Conservation (phyloP, 768 basidiomycete species). For the Tulasnella calospora region DNA sequence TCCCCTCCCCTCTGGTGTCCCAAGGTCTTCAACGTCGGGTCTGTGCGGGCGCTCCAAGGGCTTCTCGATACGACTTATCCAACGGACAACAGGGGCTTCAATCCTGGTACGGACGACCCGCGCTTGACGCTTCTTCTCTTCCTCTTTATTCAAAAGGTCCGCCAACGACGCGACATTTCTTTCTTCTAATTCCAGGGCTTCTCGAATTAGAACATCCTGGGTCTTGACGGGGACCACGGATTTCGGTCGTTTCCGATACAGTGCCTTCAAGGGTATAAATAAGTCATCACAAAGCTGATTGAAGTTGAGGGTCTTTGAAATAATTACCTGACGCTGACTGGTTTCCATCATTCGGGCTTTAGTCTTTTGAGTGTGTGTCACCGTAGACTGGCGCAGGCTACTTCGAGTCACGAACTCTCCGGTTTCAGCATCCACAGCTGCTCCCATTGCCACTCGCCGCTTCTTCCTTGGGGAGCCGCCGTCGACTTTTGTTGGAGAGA, state of each 20-base stretch:
- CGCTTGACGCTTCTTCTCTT: constrained; percentile 71
- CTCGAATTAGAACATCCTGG: constrained; percentile 78
- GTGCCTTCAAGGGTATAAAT: constrained; percentile 35
- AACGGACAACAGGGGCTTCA: constrained; percentile 64
- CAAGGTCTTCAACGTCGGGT: not conserved
- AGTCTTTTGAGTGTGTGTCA: constrained; percentile 51
- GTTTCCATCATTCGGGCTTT: constrained; percentile 45
- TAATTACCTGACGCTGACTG: constrained; percentile 38
- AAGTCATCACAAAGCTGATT: not conserved
- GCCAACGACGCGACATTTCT: constrained; percentile 73
- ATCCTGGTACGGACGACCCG: constrained; percentile 57
- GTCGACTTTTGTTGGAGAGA: constrained; percentile 1
- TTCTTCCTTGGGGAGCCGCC: constrained; percentile 25
- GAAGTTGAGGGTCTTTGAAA: not conserved
- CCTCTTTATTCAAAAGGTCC: constrained; percentile 73
- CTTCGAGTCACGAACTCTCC: constrained; percentile 45
- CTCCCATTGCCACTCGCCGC: constrained; percentile 53
- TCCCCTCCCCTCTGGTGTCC: not conserved
- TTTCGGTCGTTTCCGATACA: constrained; percentile 57
- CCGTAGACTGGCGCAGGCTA: constrained; percentile 41
- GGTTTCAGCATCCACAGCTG: constrained; percentile 55
- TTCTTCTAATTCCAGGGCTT: constrained; percentile 82
- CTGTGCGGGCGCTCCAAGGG: constrained; percentile 26
- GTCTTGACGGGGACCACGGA: constrained; percentile 51
- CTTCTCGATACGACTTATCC: constrained; percentile 63